Percentiles rank a stretch among this genome's conserved stretches.
These are phyloP conservation scores for Talaromyces wortmannii DNA, from an alignment of 495 filamentous ascomycete genomes.

Conservation along the genomic window DNA sequence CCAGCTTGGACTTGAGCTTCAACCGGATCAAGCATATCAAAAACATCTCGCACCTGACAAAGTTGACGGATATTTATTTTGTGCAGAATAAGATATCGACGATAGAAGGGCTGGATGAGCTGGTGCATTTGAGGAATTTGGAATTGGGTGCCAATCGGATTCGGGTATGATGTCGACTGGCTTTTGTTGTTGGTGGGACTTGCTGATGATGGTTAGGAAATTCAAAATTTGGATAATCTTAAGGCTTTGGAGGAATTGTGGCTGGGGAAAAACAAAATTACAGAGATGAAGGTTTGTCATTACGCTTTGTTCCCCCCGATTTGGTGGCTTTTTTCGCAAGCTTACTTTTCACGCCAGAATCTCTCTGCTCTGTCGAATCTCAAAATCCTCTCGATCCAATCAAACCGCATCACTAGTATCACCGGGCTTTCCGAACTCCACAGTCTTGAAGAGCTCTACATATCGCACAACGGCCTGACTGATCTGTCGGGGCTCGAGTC, in stretches of 20 bases:
- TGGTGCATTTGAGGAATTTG: constrained; percentile 68
- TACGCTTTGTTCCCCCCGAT: neutral
- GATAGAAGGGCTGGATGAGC: constrained; percentile 78
- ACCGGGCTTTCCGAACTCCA: constrained; percentile 63
- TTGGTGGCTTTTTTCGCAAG: no score
- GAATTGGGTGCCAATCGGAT: constrained; percentile 92
- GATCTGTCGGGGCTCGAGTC: constrained; percentile 67
- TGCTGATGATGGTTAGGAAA: constrained; percentile 45
- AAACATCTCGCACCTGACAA: constrained; percentile 68
- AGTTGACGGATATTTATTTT: constrained; percentile 83
- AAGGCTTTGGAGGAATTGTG: constrained; percentile 77
- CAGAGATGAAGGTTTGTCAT: constrained; percentile 57
- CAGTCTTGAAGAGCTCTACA: constrained; percentile 91
- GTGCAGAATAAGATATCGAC: constrained; percentile 87
- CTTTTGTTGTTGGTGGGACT: neutral
- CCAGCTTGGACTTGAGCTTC: constrained; percentile 84
- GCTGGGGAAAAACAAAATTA: constrained; percentile 98
- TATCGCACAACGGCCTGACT: constrained; percentile 93
- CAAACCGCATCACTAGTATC: constrained; percentile 83
- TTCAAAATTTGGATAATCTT: constrained; percentile 78
- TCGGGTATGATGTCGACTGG: constrained; percentile 36
- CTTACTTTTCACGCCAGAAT: constrained; percentile 29
- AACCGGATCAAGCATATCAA: constrained; percentile 99
- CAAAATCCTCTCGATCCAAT: constrained; percentile 90
- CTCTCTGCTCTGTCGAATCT: constrained; percentile 69